Base-by-base conservation (phyloP, 1,284 basidiomycete genomes). In the Cryptococcus sp. region DNA sequence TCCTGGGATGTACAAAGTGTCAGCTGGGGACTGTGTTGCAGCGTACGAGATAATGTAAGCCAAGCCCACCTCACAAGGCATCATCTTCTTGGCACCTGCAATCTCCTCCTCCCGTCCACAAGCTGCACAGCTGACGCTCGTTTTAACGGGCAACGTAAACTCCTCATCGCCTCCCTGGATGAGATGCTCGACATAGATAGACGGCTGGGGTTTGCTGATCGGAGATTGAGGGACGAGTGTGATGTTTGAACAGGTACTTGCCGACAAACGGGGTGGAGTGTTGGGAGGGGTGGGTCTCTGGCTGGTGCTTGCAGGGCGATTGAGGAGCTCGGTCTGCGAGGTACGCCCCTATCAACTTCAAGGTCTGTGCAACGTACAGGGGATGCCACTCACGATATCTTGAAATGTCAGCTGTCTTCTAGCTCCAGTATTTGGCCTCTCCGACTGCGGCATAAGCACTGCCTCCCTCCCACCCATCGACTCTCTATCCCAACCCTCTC, bases 1-100 rank as follows among this genome's bases (percentile, higher is more conserved):
- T 75, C 64, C 69, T 72, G 28, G 3, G 6, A 20, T 2, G 15
- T 5, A 35, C 24, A 20, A 35, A 5, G 16, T 13, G 23, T 39
- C 40, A 38, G 28, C 24, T 37, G 24, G 20, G 16, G 6, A 46
- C 13, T 36, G 5, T 3, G 11, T 16, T 42, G 24, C n/a, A 37
- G 48, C 36, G 48, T 16, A 5, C 24, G 5, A n/a, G 28, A 33
- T 33, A 4, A 4, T 33, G 4, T 4, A 5, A n/a, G 39, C n/a
- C 8, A 5, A 52, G 49, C 66, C 63, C 48, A 72, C 70, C 1
- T 55, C 55, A 45, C 71, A 73, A 3, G 70, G 71, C 16, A 65
- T 51, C 39, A 71, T 48, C 33, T 51, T 51, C 36, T 65, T 68
- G 39, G 64, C 61, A 21, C 54, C 54, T 2, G 12, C 39, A 9